Base-by-base conservation (phyloP, 768 basidiomycete species). In the Ephemerocybe angulata region DNA sequence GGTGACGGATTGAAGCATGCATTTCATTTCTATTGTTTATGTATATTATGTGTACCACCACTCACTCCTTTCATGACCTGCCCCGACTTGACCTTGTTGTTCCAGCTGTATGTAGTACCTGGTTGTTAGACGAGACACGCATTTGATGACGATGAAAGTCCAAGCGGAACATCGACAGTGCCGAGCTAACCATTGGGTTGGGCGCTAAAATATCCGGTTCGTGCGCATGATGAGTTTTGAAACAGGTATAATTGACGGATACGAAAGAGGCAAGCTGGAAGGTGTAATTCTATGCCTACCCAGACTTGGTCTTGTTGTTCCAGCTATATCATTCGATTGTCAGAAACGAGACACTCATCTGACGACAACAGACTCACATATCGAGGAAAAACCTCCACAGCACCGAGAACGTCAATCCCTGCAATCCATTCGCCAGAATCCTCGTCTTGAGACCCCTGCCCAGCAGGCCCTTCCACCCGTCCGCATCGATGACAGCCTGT, bases 361-460 rank as follows among this genome's bases (percentile, higher is more conserved):
- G 44, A 37, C 53, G 46, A 33, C 11, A 31, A 24, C 3, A 58
- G 19, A 81, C 89, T 71, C 65, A 95, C 91, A 95, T 50, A 70
- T 98, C 92, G 74, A 88, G 72, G 65, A 98, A 96, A 57, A 90
- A 70, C 63, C 85, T 89, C 96, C 96, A 98, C 12, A 98, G 75
- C 4, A 98, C 76, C 6, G 86, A 84, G 71, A 98, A 98, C 81
- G 97, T 84, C 42, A 98, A 63, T 0, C 95, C 90, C 65, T 98
- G 96, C 48, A 94, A 70, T 22, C 95, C 93, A 65, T 98, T 98
- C 28, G 94, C 86, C 55, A 96, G 61, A 51, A 95, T 87, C 30
- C 95, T 76, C 12, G 93, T 98, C 72, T 90, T 90, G 58, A 98
- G 70, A 1, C 96, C 96, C 6, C 96, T 81, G 2, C 93, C 93